These are phyloP conservation scores for Peziza echinospora DNA, from an alignment of 495 filamentous ascomycete species.

Conservation along the genomic window DNA sequence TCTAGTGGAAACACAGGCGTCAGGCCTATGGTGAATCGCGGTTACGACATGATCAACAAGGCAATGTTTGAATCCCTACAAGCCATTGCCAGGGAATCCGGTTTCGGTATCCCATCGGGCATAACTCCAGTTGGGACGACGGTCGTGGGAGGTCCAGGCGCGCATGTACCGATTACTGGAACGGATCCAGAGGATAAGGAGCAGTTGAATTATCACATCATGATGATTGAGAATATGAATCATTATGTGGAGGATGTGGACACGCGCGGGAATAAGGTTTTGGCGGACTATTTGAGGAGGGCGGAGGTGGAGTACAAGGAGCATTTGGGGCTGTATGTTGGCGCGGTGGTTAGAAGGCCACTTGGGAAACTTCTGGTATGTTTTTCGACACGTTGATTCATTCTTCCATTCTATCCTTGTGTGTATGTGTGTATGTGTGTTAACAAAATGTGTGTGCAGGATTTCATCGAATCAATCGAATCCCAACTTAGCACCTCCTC, in stretches of 20 bases:
- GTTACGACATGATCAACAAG: conserved; percentile 73
- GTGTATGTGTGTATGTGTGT: too few species aligned
- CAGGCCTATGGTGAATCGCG: conserved; percentile 57
- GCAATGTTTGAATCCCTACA: conserved; percentile 94
- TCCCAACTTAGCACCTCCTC: conserved; percentile 33
- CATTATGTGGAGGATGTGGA: conserved; percentile 86
- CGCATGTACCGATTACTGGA: conserved; percentile 10
- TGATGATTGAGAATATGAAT: conserved; percentile 97
- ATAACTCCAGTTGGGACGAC: conserved; percentile 1
- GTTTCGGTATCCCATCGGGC: not conserved
- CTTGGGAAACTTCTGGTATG: conserved; percentile 46
- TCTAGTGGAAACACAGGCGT: conserved; percentile 27
- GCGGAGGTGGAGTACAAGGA: conserved; percentile 64
- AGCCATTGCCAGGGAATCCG: conserved; percentile 83
- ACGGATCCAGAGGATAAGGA: conserved; percentile 78
- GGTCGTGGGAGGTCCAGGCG: conserved; percentile 10
- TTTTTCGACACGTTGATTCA: not conserved
- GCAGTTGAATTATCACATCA: conserved; percentile 83
- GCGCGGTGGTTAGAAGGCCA: conserved; percentile 68
- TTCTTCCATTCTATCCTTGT: too few species aligned
- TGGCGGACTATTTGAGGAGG: conserved; percentile 58
- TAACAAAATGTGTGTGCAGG: too few species aligned
- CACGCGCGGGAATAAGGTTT: conserved; percentile 43
- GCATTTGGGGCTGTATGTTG: conserved; percentile 69
- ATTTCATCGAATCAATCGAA: conserved; percentile 70